Conservation (phyloP, 2,329 filamentous ascomycete genomes). For the Hypoxylon rubiginosum region DNA sequence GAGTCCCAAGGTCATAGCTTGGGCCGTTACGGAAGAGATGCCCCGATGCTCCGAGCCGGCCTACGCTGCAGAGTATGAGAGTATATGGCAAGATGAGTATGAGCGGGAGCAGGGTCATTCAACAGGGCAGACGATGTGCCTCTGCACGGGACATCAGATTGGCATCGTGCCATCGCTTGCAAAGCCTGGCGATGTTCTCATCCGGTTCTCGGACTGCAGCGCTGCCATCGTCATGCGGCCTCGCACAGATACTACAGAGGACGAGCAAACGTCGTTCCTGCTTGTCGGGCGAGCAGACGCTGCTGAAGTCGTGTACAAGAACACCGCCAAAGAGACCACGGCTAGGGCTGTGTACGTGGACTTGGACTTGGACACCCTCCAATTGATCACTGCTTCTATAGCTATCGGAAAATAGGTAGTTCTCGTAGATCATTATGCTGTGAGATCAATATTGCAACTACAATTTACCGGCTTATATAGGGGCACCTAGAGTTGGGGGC, state of each 20-base stretch:
- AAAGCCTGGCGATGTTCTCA: conserved; percentile 13
- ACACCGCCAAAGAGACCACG: background rate
- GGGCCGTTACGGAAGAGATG: background rate
- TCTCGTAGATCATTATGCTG: no score
- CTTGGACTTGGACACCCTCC: conserved; percentile 13
- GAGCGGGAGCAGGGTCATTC: background rate
- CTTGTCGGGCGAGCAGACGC: conserved; percentile 12
- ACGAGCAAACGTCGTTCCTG: background rate
- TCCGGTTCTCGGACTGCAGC: conserved; percentile 16
- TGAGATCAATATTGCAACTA: no score
- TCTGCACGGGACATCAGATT: conserved; percentile 14
- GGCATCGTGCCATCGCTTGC: conserved; percentile 15
- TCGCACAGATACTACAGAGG: background rate
- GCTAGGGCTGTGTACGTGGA: conserved; percentile 5
- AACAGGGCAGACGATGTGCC: conserved; percentile 3
- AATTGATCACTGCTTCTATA: conserved; percentile 15
- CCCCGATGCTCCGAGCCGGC: background rate
- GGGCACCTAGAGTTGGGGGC: no score
- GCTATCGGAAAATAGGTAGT: background rate
- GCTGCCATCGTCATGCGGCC: conserved; percentile 25
- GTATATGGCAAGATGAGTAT: background rate
- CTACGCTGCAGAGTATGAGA: conserved; percentile 3
- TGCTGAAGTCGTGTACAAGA: background rate
- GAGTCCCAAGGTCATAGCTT: background rate
- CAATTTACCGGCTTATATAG: no score